Evolutionary conservation across 352 stramenopile species (phyloP), one percentile per base, ranked within the genome.

Genomic region (Pythium grandisporangium): DNA sequence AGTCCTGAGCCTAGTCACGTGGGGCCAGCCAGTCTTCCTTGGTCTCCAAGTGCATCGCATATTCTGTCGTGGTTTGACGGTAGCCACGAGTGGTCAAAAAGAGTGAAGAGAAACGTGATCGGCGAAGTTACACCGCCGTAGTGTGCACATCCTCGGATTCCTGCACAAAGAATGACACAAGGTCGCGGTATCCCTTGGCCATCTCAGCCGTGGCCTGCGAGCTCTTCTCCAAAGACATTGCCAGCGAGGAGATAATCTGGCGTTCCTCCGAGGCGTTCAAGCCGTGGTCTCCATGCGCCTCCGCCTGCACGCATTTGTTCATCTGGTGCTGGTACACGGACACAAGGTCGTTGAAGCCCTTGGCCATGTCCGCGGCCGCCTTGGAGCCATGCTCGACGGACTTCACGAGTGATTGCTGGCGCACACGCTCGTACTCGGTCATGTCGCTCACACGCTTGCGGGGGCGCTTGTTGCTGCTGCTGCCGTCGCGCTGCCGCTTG

Each of bases 331-430:
- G 38, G 36, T 42, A 60, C 34, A 60, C 42, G 0, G 41, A 16
- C 4, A 60, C 52, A 19, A 60, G 41, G 21, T 55, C 52, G 35
- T 60, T 47, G 42, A 55, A 60, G 3, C 52, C 47, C 16, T 45
- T 48, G 26, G 52, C 52, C 52, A 60, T 60, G 35, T 60, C 52
- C 6, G 66, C 69, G 17, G 66, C 66, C 17, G 69, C 63, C 30
- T 54, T 50, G 3, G 66, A 66, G 19, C 69, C 70, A 32, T 79
- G 63, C 53, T 79, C 63, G 20, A 82, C 63, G 4, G 69, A 74
- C 23, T 42, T 63, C 14, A 51, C 39, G 24, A 82, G 47, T 22
- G 58, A 59, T 24, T 56, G 46, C 37, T 54, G 44, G n/a, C 56
- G 61, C 27, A 58, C 40, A n/a, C 42, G 40, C 27, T 56, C 33